A percentile compares a stretch with the other conserved stretches of the same genome.
Conservation (phyloP, 2,329 filamentous ascomycete species). For the Talaromyces sp. region DNA sequence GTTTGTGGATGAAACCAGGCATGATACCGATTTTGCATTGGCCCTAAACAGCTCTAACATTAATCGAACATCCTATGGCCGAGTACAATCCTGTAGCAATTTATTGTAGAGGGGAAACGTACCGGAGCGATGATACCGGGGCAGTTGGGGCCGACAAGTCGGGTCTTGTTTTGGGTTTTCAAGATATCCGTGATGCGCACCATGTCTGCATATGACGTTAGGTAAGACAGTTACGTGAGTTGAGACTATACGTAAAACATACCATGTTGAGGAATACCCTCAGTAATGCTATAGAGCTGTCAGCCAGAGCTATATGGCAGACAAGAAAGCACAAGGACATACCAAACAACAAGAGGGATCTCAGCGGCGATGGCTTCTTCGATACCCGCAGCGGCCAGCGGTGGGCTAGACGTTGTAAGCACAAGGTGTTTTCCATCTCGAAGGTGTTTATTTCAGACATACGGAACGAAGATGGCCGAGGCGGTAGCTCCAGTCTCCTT, state of each 20-base stretch:
- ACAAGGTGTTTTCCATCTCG: conserved; percentile 13
- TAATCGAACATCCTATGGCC: neutral
- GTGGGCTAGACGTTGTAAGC: conserved; percentile 59
- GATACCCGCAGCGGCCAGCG: conserved; percentile 88
- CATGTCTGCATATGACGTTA: conserved; percentile 66
- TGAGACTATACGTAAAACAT: conserved; percentile 36
- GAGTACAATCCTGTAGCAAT: neutral
- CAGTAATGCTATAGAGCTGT: conserved; percentile 64
- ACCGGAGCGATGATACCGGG: conserved; percentile 87
- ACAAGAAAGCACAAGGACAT: conserved; percentile 22
- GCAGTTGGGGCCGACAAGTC: conserved; percentile 96
- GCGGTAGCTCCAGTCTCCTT: conserved; percentile 88
- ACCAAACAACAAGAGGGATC: conserved; percentile 89
- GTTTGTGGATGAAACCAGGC: conserved; percentile 99
- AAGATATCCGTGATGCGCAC: conserved; percentile 97
- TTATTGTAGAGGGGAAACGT: conserved; percentile 27
- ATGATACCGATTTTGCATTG: conserved; percentile 99
- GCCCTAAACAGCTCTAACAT: conserved; percentile 50
- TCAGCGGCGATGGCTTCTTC: conserved; percentile 94
- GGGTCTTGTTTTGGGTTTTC: conserved; percentile 95
- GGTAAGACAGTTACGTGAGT: neutral
- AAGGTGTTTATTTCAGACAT: conserved; percentile 66
- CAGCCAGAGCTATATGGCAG: conserved; percentile 6
- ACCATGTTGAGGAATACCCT: conserved; percentile 97
- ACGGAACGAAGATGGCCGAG: conserved; percentile 95